phyloP scores from a whole-genome alignment of 805 yeast species.

The Ogataea zsoltii region DNA sequence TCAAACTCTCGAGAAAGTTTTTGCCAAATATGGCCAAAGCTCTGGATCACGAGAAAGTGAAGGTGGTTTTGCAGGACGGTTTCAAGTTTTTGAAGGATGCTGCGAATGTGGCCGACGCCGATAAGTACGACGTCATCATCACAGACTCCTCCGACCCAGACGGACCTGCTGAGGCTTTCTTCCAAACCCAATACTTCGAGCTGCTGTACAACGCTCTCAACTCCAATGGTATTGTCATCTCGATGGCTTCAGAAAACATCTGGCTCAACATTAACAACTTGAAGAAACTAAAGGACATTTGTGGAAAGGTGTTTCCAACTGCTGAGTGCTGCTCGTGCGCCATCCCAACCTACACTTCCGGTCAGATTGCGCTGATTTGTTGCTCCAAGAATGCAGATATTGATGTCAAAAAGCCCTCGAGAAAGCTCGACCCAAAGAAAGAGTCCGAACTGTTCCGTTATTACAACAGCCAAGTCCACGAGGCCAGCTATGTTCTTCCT shows the following conservation, averaged over 20 bases:
- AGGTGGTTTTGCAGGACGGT: conserved; percentile 76
- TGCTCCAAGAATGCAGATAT: conserved; percentile 57
- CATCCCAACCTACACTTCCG: conserved; percentile 87
- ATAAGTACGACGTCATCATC: conserved; percentile 77
- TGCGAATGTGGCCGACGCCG: conserved; percentile 36
- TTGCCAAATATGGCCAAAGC: conserved; percentile 75
- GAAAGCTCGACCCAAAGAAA: conserved; percentile 43
- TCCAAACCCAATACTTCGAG: conserved; percentile 74
- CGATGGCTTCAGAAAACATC: conserved; percentile 80
- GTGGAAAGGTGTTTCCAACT: conserved; percentile 55
- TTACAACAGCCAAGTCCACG: conserved; percentile 66
- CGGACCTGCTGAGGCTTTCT: conserved; percentile 88
- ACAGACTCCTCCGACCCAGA: conserved; percentile 95
- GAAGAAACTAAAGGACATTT: conserved; percentile 46
- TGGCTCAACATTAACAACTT: conserved; percentile 68
- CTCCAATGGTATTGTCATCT: conserved; percentile 60
- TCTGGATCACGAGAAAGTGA: conserved; percentile 63
- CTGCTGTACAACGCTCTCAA: conserved; percentile 64
- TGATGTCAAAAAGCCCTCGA: conserved; percentile 51
- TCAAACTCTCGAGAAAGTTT: conserved; percentile 66
- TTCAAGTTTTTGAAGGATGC: conserved; percentile 64
- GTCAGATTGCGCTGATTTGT: conserved; percentile 78
- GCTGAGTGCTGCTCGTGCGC: conserved; percentile 74
- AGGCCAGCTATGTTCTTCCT: conserved; percentile 75
- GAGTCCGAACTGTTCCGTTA: conserved; percentile 59